Conservation (phyloP, 2,329 filamentous ascomycete genomes). For the Dothistroma pini region DNA sequence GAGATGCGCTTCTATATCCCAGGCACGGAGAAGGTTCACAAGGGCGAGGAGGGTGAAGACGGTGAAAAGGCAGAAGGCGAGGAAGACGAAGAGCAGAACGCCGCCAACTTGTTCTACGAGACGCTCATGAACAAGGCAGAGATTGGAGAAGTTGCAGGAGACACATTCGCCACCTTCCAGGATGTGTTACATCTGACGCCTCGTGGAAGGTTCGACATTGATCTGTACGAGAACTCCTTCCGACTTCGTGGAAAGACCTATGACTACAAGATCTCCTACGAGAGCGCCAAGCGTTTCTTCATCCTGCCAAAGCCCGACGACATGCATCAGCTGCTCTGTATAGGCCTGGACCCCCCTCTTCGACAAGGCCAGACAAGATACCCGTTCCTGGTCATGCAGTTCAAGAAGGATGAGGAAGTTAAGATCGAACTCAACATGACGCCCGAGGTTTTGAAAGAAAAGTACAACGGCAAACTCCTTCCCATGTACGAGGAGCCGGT, state of each 20-base stretch:
- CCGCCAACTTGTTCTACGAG: conserved; percentile 96
- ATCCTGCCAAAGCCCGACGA: conserved; percentile 98
- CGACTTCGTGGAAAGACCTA: conserved; percentile 97
- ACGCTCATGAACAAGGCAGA: conserved; percentile 97
- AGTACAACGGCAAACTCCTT: conserved; percentile 87
- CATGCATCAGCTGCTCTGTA: conserved; percentile 87
- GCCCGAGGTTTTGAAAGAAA: conserved; percentile 75
- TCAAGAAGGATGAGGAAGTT: conserved; percentile 96
- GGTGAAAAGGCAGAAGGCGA: conserved; percentile 60
- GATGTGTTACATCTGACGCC: conserved; percentile 96
- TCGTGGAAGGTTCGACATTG: conserved; percentile 98
- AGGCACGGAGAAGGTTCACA: conserved; percentile 66
- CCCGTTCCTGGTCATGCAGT: conserved; percentile 98
- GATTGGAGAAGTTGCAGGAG: conserved; percentile 97
- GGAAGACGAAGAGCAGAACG: conserved; percentile 78
- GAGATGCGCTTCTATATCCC: conserved; percentile 99
- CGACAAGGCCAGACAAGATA: conserved; percentile 97
- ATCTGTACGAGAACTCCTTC: conserved; percentile 99
- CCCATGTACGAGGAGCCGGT: conserved; percentile 90
- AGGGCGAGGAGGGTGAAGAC: conserved; percentile 65
- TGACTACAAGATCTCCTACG: conserved; percentile 99
- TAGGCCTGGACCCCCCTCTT: conserved; percentile 90
- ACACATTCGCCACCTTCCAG: conserved; percentile 95
- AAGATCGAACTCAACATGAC: conserved; percentile 95
- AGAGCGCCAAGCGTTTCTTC: conserved; percentile 98